Evolutionary conservation across 2,329 filamentous ascomycete species (phyloP), one percentile per base, ranked within the genome.

Genomic region (Exophiala spinifera): DNA sequence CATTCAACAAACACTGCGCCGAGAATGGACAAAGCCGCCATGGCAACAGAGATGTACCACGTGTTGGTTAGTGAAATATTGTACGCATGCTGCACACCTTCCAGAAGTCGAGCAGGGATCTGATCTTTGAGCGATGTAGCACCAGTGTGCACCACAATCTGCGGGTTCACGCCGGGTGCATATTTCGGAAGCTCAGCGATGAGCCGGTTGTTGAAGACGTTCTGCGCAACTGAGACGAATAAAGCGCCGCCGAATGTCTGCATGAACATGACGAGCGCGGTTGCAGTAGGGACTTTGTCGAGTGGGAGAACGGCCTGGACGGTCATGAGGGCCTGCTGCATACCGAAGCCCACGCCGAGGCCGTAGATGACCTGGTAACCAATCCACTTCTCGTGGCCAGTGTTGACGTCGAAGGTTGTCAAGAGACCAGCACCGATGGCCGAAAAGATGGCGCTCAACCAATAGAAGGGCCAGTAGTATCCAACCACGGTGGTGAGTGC

Each of bases 191-290:
- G 66, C 40, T 76, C 75, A 3, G 66, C 59, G 50, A 79, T 69
- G 11, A 84, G 71, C 7, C 69, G 66, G 60, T 79, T 79, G 43
- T 72, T 74, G 55, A 83, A 79, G 14, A 82, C 72, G 51, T 74
- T 76, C 57, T 82, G 74, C 1, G 70, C 79, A 20, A 80, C 71
- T 3, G 74, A 74, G 23, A 83, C 72, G 56, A 82, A 82, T 1
- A 83, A 47, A 0, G 72, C 67, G 1, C 72, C 73, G n/a, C 70
- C 69, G n/a, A 75, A 68, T 1, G 68, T 73, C 44, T 74, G 70
- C 39, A 55, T 55, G 61, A 74, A 75, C 50, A 72, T 69, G 14
- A 73, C 65, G 39, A 73, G 62, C 3, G 72, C 67, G 57, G 74
- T 74, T 2, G 68, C 73, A 3, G 68, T 65, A 1, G 74, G 71